Conservation (phyloP, 2,329 filamentous ascomycete species). For the Cercospora canescens region DNA sequence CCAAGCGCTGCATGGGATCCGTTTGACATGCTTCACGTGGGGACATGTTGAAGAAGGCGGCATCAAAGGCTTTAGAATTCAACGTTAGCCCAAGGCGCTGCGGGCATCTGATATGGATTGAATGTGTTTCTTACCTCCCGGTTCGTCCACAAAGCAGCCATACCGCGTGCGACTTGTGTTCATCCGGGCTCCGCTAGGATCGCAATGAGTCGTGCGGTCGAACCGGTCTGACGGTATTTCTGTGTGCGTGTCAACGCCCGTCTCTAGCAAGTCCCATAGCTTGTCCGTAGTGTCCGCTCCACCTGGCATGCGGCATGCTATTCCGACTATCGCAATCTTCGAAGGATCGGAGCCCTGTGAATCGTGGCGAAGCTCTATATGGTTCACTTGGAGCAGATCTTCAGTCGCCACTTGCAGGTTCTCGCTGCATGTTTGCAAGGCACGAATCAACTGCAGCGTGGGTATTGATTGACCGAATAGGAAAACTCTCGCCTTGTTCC, state of each 20-base stretch:
- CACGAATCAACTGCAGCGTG: no score
- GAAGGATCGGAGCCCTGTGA: neutral
- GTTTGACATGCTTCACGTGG: slow-evolving; percentile 25
- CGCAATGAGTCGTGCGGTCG: neutral
- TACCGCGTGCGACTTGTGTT: neutral
- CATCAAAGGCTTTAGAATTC: no score
- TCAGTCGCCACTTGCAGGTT: no score
- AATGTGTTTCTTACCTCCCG: no score
- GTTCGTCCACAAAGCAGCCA: slow-evolving; percentile 38
- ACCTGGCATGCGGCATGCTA: neutral
- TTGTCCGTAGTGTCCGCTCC: neutral
- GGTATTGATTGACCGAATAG: no score
- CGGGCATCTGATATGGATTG: no score
- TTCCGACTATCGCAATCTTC: slow-evolving; percentile 6
- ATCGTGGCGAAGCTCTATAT: no score
- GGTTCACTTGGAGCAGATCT: no score
- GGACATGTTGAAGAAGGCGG: slow-evolving; percentile 42
- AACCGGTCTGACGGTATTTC: neutral
- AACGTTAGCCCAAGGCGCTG: no score
- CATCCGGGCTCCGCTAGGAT: neutral
- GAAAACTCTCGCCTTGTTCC: no score
- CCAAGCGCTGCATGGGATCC: slow-evolving; percentile 11
- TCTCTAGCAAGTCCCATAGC: neutral
- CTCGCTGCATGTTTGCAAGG: no score
- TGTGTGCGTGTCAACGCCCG: neutral